Conservation (phyloP, 176 grass and related monocot species). For the Typha latifolia region DNA sequence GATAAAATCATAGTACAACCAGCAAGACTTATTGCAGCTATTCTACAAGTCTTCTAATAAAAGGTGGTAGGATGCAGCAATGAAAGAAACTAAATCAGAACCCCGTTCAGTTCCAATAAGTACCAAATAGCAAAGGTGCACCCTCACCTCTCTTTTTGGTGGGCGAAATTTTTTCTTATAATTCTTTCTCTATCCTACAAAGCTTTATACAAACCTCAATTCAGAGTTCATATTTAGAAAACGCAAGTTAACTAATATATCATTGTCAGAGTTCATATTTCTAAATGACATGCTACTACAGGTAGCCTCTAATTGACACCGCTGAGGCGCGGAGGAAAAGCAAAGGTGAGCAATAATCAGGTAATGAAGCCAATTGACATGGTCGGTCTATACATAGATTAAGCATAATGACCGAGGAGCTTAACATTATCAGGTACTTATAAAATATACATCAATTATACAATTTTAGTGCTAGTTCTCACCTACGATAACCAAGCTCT, state of each 20-base stretch:
- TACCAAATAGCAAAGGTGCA: no score
- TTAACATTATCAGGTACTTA: neutral
- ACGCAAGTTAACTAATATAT: neutral
- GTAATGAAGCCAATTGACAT: neutral
- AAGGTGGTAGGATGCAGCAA: no score
- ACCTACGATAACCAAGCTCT: constrained; percentile 75
- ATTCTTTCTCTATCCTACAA: no score
- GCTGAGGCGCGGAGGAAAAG: neutral
- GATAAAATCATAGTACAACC: neutral
- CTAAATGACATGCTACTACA: neutral
- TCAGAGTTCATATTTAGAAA: neutral
- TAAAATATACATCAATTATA: neutral
- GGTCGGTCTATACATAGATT: neutral
- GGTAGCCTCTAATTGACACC: neutral
- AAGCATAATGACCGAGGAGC: neutral
- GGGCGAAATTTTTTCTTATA: no score
- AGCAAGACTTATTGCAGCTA: neutral
- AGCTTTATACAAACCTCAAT: neutral
- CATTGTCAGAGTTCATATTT: neutral
- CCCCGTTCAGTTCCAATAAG: no score
- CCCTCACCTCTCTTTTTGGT: no score
- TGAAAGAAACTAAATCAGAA: no score
- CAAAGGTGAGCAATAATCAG: neutral
- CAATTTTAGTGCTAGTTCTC: constrained; percentile 20
- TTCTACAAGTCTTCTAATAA: neutral